phyloP scores from a whole-genome alignment of 2,329 filamentous ascomycete species.

The Ophiostoma sp. region DNA sequence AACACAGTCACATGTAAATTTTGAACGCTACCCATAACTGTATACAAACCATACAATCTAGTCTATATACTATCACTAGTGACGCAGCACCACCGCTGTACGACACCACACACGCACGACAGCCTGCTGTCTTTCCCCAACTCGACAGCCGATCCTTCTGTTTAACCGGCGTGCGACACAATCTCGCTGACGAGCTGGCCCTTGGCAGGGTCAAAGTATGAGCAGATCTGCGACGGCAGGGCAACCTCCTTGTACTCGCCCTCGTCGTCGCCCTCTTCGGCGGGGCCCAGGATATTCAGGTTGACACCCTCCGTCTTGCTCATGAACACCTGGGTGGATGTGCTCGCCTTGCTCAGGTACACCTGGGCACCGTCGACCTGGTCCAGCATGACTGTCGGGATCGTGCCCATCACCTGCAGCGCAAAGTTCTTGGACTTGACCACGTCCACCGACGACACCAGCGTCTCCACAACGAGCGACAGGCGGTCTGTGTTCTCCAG shows the following conservation, averaged over 20 bases:
- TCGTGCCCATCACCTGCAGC: slow-evolving; percentile 77
- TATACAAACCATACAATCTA: background rate
- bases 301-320: slow-evolving; percentile 87
- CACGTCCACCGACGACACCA: slow-evolving; percentile 87
- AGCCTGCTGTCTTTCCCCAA: background rate
- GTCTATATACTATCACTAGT: background rate
- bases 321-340: slow-evolving; percentile 74
- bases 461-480: slow-evolving; percentile 79
- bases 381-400: slow-evolving; percentile 86
- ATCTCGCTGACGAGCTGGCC: slow-evolving; percentile 85
- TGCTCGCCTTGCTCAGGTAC: slow-evolving; percentile 77
- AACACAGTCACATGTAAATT: slow-evolving; percentile 8
- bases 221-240: slow-evolving; percentile 82
- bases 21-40: slow-evolving; percentile 8
- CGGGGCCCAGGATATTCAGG: slow-evolving; percentile 64
- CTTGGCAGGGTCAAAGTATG: slow-evolving; percentile 62
- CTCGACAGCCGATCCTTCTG: too few relatives aligned
- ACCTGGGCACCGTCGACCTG: slow-evolving; percentile 86
- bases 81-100: background rate
- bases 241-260: slow-evolving; percentile 85
- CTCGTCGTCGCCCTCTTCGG: slow-evolving; percentile 61
- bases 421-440: slow-evolving; percentile 95
- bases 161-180: slow-evolving; percentile 82
- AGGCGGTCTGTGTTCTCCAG: slow-evolving; percentile 83
- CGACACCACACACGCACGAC: background rate